Base-by-base conservation (phyloP, 2,329 filamentous ascomycete species). In the Chrysosporium keratinophilum region DNA sequence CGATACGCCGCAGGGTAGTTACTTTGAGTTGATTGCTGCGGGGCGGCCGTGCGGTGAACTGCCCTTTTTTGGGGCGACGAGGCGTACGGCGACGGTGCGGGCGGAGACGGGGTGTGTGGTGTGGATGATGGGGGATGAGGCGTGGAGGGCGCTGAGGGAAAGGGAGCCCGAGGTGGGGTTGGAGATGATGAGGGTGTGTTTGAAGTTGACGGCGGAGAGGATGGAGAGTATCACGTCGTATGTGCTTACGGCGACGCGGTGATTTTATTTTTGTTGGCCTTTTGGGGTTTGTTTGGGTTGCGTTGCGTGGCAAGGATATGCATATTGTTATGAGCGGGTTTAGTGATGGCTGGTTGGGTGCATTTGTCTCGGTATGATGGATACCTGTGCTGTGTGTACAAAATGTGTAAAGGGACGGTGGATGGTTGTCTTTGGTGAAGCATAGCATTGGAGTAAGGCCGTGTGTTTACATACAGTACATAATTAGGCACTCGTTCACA, bases 21-120 rank as follows among this genome's bases (percentile, higher is more conserved):
- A 94, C 61, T 88, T 86, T 57, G 93, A 98, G 69, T 87, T 88
- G 63, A 96, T 97, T 52, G 85, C 96, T 1, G 87, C 90, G 0
- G 93, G 93, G 14, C 93, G 93, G 1, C 96, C 93, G 0, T 97
- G 91, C 62, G 93, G 93, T 35, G 93, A 98, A 72, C 71, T 98
- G 51, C 93, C 93, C 0, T 98, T 98, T 73, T 98, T 98, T 71
- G 88, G 85, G 2, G 87, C 94, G 64, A 97, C 91, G 1, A 77
- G 81, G 50, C 80, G 93, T 15, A 97, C 90, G 3, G 89, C 89
- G 1, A 95, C 87, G 0, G 89, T 94, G 10, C 77, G 83, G 42
- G 88, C 88, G 1, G 90, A 97, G 66, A 79, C 83, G 52, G 84
- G 91, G 61, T 87, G 84, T 57, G 81, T 93, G 0, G 81, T 85